A percentile compares a stretch with the other conserved stretches of the same genome.
These are phyloP conservation scores for Pilasporangium apinafurcum DNA, from an alignment of 352 stramenopile genomes.

Conservation along the genomic window DNA sequence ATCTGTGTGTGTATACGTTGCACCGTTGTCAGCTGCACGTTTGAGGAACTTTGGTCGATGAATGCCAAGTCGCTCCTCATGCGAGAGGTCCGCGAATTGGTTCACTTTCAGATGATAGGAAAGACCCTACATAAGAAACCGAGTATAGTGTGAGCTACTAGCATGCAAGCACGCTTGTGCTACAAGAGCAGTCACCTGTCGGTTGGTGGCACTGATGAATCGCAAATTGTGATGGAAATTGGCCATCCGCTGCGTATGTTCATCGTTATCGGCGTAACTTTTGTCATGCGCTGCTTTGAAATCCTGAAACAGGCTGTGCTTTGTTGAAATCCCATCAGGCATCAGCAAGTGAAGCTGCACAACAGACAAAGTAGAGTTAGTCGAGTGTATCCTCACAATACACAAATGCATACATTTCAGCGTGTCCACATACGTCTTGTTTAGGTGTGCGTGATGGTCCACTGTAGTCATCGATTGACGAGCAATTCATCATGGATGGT, in stretches of 20 bases:
- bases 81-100: slow-evolving; percentile 75
- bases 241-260: slow-evolving; percentile 42
- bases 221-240: slow-evolving; percentile 81
- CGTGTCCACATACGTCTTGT: slow-evolving; percentile 44
- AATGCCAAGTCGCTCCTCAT: slow-evolving; percentile 53
- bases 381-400: slow-evolving; percentile 2
- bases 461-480: slow-evolving; percentile 39
- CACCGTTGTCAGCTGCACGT: slow-evolving; percentile 57
- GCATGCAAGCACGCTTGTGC: too few species aligned
- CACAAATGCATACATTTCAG: neutral
- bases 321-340: slow-evolving; percentile 50
- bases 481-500: slow-evolving; percentile 80
- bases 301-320: slow-evolving; percentile 57
- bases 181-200: slow-evolving; percentile 28
- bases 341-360: slow-evolving; percentile 77
- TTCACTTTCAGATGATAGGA: slow-evolving; percentile 79
- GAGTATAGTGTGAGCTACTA: too few species aligned
- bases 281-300: slow-evolving; percentile 66
- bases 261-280: slow-evolving; percentile 33
- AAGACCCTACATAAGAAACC: slow-evolving; percentile 53
- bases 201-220: slow-evolving; percentile 84
- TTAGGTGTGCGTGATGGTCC: slow-evolving; percentile 45
- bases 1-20: slow-evolving; percentile 30
- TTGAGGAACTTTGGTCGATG: slow-evolving; percentile 36
- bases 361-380: slow-evolving; percentile 1